Conservation (phyloP, 169 alveolate genomes). For the Eimeria maxima region DNA sequence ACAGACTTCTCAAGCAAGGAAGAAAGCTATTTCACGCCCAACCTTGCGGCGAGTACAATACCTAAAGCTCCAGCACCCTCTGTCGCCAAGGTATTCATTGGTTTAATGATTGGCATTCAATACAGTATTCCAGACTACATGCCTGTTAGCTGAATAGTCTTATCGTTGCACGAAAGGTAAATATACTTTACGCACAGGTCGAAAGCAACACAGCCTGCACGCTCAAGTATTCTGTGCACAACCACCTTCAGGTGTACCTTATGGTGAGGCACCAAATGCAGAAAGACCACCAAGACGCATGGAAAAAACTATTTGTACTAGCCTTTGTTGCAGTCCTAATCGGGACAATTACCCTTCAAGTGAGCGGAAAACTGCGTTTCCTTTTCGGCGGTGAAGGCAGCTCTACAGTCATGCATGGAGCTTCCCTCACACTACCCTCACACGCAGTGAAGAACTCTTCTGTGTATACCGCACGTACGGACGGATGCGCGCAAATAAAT, state of each 20-base stretch:
- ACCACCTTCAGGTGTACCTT: constrained; percentile 3
- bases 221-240: not conserved
- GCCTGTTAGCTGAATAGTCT: not conserved
- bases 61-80: constrained; percentile 62
- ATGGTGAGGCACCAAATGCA: constrained; percentile 60
- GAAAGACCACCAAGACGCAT: constrained; percentile 54
- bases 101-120: not conserved
- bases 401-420: not conserved
- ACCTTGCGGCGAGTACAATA: not conserved
- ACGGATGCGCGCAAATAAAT: constrained; percentile 33
- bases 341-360: constrained; percentile 16
- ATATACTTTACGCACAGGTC: not conserved
- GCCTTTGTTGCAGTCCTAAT: constrained; percentile 47
- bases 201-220: not conserved
- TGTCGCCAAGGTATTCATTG: constrained; percentile 45
- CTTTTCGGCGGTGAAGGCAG: not conserved
- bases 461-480: constrained; percentile 12
- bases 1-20: not conserved
- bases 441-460: not conserved
- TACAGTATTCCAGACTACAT: not conserved
- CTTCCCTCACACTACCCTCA: not conserved
- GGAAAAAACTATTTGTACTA: constrained; percentile 52
- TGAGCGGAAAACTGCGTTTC: constrained; percentile 28
- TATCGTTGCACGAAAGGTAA: not conserved
- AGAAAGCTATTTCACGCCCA: constrained; percentile 56